These are phyloP conservation scores for Colletotrichum paranaense DNA, from an alignment of 2,329 filamentous ascomycete species.

Conservation along the genomic window DNA sequence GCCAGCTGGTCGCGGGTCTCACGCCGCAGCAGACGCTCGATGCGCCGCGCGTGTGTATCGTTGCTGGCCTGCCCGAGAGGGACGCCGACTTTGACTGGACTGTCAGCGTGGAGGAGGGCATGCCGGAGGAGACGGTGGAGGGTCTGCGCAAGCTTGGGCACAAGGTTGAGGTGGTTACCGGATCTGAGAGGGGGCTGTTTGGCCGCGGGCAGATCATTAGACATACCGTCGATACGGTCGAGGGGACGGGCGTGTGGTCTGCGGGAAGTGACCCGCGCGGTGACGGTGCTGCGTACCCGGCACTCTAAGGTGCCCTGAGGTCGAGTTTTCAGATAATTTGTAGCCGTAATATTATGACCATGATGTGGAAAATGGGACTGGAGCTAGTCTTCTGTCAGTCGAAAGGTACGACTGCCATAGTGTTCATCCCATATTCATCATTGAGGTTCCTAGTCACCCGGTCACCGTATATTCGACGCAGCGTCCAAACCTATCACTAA, in stretches of 20 bases:
- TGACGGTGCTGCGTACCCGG: constrained; percentile 77
- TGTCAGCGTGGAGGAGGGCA: constrained; percentile 87
- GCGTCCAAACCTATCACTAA: too few relatives aligned
- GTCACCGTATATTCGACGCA: neutral
- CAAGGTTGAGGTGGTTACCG: constrained; percentile 75
- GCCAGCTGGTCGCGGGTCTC: constrained; percentile 84
- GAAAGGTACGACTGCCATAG: neutral
- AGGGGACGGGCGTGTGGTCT: constrained; percentile 81
- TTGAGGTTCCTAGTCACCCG: neutral
- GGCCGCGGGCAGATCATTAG: constrained; percentile 90
- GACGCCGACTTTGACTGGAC: constrained; percentile 69
- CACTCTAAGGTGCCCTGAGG: constrained; percentile 26
- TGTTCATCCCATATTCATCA: neutral
- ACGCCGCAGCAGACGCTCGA: constrained; percentile 91
- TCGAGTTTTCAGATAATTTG: neutral
- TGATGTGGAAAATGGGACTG: neutral
- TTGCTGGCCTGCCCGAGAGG: constrained; percentile 74
- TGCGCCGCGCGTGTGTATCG: constrained; percentile 90
- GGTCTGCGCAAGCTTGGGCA: constrained; percentile 80
- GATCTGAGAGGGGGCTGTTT: constrained; percentile 76
- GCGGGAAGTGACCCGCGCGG: constrained; percentile 90
- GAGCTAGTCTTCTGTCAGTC: neutral
- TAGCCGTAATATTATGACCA: neutral
- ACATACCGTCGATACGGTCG: constrained; percentile 75
- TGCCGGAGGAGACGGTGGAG: constrained; percentile 74